phyloP scores from a whole-genome alignment of 805 yeast genomes.

The Ogataea saltuana region DNA sequence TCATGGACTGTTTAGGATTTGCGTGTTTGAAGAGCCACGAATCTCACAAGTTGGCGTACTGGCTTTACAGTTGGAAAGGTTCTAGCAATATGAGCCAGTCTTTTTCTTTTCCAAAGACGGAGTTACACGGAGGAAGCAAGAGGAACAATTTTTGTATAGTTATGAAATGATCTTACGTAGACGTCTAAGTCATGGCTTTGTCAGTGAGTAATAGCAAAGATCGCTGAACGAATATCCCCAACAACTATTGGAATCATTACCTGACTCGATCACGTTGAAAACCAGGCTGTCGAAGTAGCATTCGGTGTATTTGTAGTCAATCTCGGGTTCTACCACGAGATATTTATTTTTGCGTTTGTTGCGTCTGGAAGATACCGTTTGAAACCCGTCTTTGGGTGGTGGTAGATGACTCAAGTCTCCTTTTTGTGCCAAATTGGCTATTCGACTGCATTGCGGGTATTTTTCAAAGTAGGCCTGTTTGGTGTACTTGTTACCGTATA shows the following conservation, averaged over 20 bases:
- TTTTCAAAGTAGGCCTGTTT: conserved; percentile 27
- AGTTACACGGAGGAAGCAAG: conserved; percentile 54
- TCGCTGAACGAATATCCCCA: conserved; percentile 35
- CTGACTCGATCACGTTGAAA: conserved; percentile 3
- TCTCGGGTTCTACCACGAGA: conserved; percentile 4
- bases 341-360: conserved; percentile 14
- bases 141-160: conserved; percentile 72
- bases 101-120: conserved; percentile 41
- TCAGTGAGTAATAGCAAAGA: conserved; percentile 19
- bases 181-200: not conserved
- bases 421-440: conserved; percentile 18
- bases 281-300: conserved; percentile 19
- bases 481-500: conserved; percentile 31
- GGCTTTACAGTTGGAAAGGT: conserved; percentile 58
- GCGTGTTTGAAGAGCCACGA: conserved; percentile 45
- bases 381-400: conserved; percentile 18
- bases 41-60: conserved; percentile 72
- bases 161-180: conserved; percentile 21
- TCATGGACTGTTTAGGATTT: conserved; percentile 67
- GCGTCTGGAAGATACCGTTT: conserved; percentile 15
- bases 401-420: not conserved
- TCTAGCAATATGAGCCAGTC: conserved; percentile 12
- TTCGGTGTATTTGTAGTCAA: conserved; percentile 19
- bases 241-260: conserved; percentile 13
- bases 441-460: conserved; percentile 32